A percentile compares a stretch with the other conserved stretches of the same genome.
Conservation (phyloP, 2,329 filamentous ascomycete genomes). For the Aspergillus cejpii region DNA sequence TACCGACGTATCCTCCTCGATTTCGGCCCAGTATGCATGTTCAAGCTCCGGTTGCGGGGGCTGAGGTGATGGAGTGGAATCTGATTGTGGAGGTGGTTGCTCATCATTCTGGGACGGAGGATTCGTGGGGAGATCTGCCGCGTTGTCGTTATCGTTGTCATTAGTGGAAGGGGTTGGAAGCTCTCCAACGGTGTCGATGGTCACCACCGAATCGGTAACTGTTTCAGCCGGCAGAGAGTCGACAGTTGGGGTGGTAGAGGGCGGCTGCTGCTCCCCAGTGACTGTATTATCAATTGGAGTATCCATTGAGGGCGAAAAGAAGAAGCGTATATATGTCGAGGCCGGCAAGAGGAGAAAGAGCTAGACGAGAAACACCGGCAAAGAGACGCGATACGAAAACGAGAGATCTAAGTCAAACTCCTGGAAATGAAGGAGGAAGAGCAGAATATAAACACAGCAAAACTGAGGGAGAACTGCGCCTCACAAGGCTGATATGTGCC, state of each 20-base stretch:
- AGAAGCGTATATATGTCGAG: background rate
- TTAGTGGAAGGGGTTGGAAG: conserved; percentile 5
- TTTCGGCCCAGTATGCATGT: conserved; percentile 47
- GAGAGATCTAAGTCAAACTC: too few relatives aligned
- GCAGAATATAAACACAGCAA: too few relatives aligned
- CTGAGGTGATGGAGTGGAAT: conserved; percentile 15
- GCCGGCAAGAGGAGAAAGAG: conserved; percentile 11
- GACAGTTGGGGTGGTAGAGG: conserved; percentile 10
- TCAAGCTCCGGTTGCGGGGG: conserved; percentile 25
- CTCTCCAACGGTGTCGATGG: conserved; percentile 10
- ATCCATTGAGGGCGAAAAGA: conserved; percentile 14
- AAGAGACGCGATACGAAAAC: conserved; percentile 16
- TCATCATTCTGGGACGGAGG: conserved; percentile 5
- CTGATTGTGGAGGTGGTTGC: conserved; percentile 11
- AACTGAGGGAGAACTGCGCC: too few relatives aligned
- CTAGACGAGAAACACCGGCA: conserved; percentile 4
- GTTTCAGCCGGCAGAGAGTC: conserved; percentile 6
- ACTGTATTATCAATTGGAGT: conserved; percentile 8
- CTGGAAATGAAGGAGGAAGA: too few relatives aligned
- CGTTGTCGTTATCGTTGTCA: too few relatives aligned
- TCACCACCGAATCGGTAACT: conserved; percentile 1
- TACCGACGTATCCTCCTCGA: conserved; percentile 50
- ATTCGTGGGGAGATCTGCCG: background rate
- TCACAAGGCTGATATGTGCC: too few relatives aligned
- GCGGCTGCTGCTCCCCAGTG: conserved; percentile 13